Percentiles rank a stretch among this genome's conserved stretches.
phyloP scores from a whole-genome alignment of 768 basidiomycete species.

The Neoboletus brunneissimus region DNA sequence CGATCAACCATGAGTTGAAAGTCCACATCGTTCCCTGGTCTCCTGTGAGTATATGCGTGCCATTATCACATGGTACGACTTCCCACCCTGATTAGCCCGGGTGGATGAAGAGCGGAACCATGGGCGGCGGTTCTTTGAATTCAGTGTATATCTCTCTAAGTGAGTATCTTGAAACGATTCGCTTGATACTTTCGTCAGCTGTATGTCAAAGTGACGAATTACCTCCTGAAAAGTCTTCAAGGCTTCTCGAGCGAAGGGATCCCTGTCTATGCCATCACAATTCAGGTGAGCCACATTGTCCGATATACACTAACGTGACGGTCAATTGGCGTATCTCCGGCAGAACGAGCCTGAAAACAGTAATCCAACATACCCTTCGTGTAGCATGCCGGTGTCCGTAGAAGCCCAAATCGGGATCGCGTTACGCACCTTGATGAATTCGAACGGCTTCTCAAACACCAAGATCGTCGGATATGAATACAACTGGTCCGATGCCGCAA shows the following conservation, averaged over 20 bases:
- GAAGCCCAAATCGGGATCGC: conserved; percentile 58
- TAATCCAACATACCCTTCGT: conserved; percentile 68
- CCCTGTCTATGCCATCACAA: conserved; percentile 57
- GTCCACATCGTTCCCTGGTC: conserved; percentile 73
- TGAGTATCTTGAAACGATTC: conserved; percentile 31
- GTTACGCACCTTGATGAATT: conserved; percentile 58
- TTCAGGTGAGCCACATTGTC: conserved; percentile 37
- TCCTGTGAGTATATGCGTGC: conserved; percentile 45
- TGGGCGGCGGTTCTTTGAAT: conserved; percentile 63
- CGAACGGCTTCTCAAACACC: conserved; percentile 54
- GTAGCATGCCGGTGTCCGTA: conserved; percentile 48
- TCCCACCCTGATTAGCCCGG: conserved; percentile 47
- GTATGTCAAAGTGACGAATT: conserved; percentile 54
- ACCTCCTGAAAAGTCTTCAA: conserved; percentile 70
- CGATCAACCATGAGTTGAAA: conserved; percentile 50
- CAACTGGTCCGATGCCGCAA: conserved; percentile 67
- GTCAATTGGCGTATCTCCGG: not conserved
- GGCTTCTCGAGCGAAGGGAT: conserved; percentile 64
- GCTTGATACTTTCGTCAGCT: not conserved
- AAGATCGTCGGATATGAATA: conserved; percentile 71
- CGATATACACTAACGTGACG: not conserved
- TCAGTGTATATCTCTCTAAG: conserved; percentile 47
- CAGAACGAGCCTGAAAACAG: conserved; percentile 56
- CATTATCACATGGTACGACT: not conserved
- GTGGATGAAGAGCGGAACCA: conserved; percentile 75